These are phyloP conservation scores for Podospora pseudopauciseta DNA, from an alignment of 495 filamentous ascomycete species.

Conservation along the genomic window DNA sequence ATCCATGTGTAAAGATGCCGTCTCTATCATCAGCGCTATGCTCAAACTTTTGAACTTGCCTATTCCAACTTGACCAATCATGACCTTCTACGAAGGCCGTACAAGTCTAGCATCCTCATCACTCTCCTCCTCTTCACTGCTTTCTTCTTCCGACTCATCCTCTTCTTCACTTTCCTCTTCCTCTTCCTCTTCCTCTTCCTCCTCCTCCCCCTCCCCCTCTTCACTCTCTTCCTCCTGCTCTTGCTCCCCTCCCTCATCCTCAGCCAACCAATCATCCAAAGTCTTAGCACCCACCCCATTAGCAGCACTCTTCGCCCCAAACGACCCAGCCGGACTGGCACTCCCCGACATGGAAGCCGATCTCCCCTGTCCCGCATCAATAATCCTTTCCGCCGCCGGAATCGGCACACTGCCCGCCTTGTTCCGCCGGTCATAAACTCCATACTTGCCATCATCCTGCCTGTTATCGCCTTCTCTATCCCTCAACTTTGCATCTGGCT, in stretches of 20 bases:
- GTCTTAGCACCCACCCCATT: constrained; percentile 60
- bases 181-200: constrained; percentile 33
- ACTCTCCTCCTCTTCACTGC: constrained; percentile 44
- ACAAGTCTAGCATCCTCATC: constrained; percentile 41
- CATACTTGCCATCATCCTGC: constrained; percentile 32
- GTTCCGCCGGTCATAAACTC: constrained; percentile 40
- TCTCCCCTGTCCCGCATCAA: constrained; percentile 53
- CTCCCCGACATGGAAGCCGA: constrained; percentile 30
- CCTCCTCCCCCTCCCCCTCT: constrained; percentile 52
- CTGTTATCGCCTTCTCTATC: constrained; percentile 38
- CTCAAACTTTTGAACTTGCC: not conserved
- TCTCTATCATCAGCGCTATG: not conserved
- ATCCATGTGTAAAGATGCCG: not conserved
- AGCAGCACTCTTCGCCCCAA: constrained; percentile 40
- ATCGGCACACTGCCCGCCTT: constrained; percentile 26
- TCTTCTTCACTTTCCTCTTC: constrained; percentile 39
- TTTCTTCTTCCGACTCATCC: constrained; percentile 39
- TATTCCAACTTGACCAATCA: not conserved
- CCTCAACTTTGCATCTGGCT: constrained; percentile 73
- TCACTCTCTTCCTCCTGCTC: constrained; percentile 50
- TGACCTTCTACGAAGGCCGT: constrained; percentile 6
- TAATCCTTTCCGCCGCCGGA: constrained; percentile 63
- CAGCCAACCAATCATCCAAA: constrained; percentile 85
- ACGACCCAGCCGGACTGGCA: constrained; percentile 51
- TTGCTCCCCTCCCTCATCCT: constrained; percentile 52